A percentile compares a stretch with the other conserved stretches of the same genome.
phyloP scores from a whole-genome alignment of 2,329 filamentous ascomycete species.

The Podosphaera leucotricha region DNA sequence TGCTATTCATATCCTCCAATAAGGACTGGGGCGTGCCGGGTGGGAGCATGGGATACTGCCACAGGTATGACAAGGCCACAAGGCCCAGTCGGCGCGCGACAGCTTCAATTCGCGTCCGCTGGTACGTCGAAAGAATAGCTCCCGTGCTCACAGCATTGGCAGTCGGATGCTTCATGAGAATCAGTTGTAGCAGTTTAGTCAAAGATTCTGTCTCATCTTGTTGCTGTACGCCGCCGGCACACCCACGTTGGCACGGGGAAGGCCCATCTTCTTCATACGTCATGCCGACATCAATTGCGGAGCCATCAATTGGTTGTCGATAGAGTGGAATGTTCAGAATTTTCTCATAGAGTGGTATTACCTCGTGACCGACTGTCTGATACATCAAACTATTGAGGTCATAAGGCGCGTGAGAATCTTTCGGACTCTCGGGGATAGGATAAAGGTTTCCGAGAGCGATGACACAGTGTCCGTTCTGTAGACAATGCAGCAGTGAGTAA shows the following conservation, averaged over 20 bases:
- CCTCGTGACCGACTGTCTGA: conserved; percentile 77
- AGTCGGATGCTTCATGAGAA: conserved; percentile 47
- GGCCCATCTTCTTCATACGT: conserved; percentile 31
- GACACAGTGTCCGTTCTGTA: conserved; percentile 61
- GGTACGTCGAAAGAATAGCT: conserved; percentile 85
- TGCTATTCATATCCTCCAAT: conserved; percentile 56
- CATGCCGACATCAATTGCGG: conserved; percentile 42
- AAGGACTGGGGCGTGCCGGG: conserved; percentile 25
- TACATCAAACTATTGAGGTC: conserved; percentile 99
- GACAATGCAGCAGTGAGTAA: conserved; percentile 76
- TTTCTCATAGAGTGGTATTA: conserved; percentile 63
- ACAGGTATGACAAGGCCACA: conserved; percentile 63
- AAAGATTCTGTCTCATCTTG: conserved; percentile 78
- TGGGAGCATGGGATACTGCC: conserved; percentile 67
- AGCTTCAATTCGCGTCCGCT: conserved; percentile 85
- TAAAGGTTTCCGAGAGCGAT: conserved; percentile 78
- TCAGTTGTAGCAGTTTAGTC: conserved; percentile 43
- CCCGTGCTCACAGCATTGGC: conserved; percentile 76
- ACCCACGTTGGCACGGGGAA: not conserved
- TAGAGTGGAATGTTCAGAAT: conserved; percentile 69
- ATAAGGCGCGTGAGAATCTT: conserved; percentile 17
- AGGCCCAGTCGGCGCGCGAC: conserved; percentile 69
- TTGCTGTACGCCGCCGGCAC: conserved; percentile 3
- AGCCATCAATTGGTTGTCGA: conserved; percentile 50
- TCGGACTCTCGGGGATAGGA: conserved; percentile 22